These are phyloP conservation scores for Penicillium canescens DNA, from an alignment of 495 filamentous ascomycete genomes.

Conservation along the genomic window DNA sequence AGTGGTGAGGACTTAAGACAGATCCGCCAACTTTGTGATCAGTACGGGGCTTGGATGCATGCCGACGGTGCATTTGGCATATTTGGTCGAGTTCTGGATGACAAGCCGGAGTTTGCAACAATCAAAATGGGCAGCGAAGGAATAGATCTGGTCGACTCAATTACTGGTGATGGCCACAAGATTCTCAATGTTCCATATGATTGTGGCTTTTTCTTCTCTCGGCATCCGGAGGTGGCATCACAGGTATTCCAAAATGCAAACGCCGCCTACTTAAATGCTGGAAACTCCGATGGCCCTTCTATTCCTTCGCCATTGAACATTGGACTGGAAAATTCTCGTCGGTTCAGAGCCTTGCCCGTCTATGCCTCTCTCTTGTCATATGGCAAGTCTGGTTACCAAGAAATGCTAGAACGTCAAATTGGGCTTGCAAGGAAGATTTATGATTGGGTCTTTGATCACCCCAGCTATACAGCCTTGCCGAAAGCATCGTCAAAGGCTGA, in stretches of 20 bases:
- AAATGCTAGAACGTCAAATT: conserved; percentile 73
- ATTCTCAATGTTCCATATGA: conserved; percentile 97
- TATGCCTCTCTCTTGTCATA: conserved; percentile 80
- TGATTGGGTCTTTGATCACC: conserved; percentile 55
- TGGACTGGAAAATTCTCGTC: conserved; percentile 86
- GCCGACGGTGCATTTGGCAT: conserved; percentile 91
- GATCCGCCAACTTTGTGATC: conserved; percentile 69
- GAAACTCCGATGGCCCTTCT: conserved; percentile 23
- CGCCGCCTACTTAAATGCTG: conserved; percentile 73
- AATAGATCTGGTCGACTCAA: conserved; percentile 83
- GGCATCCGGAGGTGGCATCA: conserved; percentile 53
- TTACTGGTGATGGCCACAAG: conserved; percentile 86
- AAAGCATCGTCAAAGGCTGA: conserved; percentile 29
- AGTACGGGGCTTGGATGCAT: conserved; percentile 83
- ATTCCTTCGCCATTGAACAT: conserved; percentile 86
- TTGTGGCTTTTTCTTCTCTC: conserved; percentile 83
- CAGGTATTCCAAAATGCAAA: conserved; percentile 81
- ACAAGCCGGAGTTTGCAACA: conserved; percentile 56
- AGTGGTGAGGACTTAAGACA: conserved; percentile 58
- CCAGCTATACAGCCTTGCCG: conserved; percentile 68
- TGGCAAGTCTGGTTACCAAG: conserved; percentile 66
- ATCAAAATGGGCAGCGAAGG: conserved; percentile 59
- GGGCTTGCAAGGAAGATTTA: conserved; percentile 68
- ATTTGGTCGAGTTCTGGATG: conserved; percentile 67
- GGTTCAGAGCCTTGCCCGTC: conserved; percentile 86